Percentiles rank a stretch among this genome's conserved stretches.
Evolutionary conservation across 768 basidiomycete species (phyloP).

Genomic region (Lentinula detonsa): DNA sequence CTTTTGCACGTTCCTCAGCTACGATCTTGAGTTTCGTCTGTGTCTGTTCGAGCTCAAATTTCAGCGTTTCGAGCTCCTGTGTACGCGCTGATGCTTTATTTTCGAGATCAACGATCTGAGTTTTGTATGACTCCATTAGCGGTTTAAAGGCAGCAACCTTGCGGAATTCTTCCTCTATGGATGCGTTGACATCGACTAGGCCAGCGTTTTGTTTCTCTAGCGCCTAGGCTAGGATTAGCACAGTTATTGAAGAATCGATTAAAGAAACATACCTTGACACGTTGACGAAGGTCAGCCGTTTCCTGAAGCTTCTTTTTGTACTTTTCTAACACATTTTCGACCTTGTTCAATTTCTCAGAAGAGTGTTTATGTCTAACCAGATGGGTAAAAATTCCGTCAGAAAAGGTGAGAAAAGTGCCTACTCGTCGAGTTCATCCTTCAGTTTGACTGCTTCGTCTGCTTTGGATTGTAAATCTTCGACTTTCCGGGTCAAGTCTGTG

Average conservation of each 20-base stretch:
- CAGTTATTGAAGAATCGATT: neutral
- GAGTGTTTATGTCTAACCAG: conserved; percentile 76
- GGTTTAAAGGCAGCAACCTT: conserved; percentile 84
- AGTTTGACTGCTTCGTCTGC: conserved; percentile 76
- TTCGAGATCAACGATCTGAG: conserved; percentile 79
- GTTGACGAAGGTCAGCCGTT: conserved; percentile 81
- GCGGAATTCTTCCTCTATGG: conserved; percentile 88
- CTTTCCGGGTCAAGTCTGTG: conserved; percentile 68
- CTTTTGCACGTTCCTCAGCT: conserved; percentile 64
- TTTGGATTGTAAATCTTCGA: conserved; percentile 73
- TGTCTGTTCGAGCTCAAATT: conserved; percentile 73
- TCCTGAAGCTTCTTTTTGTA: conserved; percentile 99
- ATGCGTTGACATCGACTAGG: conserved; percentile 85
- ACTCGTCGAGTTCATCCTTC: conserved; percentile 97
- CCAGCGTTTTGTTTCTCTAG: conserved; percentile 91
- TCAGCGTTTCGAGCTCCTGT: conserved; percentile 67
- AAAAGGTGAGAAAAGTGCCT: conserved; percentile 18
- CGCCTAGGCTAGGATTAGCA: conserved; percentile 36
- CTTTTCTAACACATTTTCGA: conserved; percentile 97
- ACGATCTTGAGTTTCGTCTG: conserved; percentile 63
- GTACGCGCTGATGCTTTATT: conserved; percentile 55
- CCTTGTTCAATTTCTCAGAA: conserved; percentile 87
- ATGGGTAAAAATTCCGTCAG: neutral
- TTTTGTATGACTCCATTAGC: conserved; percentile 89
- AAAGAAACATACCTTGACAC: conserved; percentile 58